A percentile compares a stretch with the other conserved stretches of the same genome.
Evolutionary conservation across 2,329 filamentous ascomycete species (phyloP).

Genomic region (Fusarium penzigii): DNA sequence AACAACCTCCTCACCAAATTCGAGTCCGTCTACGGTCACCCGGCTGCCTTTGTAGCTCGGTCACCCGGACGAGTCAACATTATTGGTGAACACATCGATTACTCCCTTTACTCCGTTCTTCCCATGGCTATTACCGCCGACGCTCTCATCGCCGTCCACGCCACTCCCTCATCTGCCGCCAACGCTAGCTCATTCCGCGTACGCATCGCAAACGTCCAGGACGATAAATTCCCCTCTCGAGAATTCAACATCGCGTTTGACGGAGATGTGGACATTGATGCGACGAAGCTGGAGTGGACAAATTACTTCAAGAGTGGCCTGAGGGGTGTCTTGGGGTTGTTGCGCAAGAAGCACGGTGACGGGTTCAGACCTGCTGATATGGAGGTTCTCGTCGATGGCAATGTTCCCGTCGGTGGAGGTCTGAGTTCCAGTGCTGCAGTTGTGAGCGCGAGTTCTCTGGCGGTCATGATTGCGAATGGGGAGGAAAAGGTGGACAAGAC

Average conservation of each 20-base stretch:
- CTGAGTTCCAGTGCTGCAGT: conserved; percentile 94
- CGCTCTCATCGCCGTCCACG: conserved; percentile 78
- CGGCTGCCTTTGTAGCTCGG: conserved; percentile 79
- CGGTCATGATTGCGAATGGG: conserved; percentile 84
- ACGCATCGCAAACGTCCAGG: conserved; percentile 77
- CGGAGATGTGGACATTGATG: conserved; percentile 75
- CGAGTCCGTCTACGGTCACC: conserved; percentile 65
- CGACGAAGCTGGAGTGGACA: conserved; percentile 86
- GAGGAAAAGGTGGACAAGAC: conserved; percentile 81
- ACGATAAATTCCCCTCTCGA: conserved; percentile 71
- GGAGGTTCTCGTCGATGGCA: conserved; percentile 88
- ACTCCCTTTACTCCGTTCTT: conserved; percentile 92
- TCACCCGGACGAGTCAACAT: conserved; percentile 97
- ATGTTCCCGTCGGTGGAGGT: conserved; percentile 87
- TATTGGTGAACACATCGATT: conserved; percentile 99
- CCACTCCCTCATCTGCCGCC: conserved; percentile 48
- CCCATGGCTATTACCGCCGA: conserved; percentile 95
- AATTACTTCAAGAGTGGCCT: conserved; percentile 98
- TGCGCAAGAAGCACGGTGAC: conserved; percentile 66
- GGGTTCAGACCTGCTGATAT: conserved; percentile 70
- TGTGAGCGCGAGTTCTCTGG: conserved; percentile 84
- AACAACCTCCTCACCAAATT: conserved; percentile 72
- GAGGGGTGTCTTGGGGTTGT: conserved; percentile 74
- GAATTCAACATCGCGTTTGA: conserved; percentile 71
- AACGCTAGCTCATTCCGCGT: conserved; percentile 61